Percentiles rank a stretch among this genome's conserved stretches.
These are phyloP conservation scores for Alternaria brassicicola DNA, from an alignment of 2,329 filamentous ascomycete species.

Conservation along the genomic window DNA sequence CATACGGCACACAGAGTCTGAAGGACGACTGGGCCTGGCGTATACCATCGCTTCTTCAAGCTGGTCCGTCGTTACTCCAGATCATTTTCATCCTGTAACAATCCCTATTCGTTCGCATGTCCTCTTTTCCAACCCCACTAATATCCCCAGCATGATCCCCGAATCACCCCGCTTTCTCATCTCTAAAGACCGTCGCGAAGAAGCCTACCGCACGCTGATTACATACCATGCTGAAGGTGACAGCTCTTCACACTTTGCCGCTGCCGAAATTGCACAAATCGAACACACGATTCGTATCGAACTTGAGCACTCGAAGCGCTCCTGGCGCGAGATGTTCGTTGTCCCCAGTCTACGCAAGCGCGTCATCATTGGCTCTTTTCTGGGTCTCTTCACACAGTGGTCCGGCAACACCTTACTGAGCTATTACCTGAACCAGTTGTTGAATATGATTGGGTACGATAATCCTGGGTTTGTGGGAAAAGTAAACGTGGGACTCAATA, in stretches of 20 bases:
- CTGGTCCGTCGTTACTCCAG: slow-evolving; percentile 66
- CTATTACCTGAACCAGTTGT: slow-evolving; percentile 68
- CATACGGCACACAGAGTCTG: slow-evolving; percentile 66
- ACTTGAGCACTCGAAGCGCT: slow-evolving; percentile 56
- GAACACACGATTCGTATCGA: slow-evolving; percentile 66
- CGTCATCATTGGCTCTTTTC: slow-evolving; percentile 64
- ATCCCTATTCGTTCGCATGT: background rate
- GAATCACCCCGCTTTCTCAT: slow-evolving; percentile 71
- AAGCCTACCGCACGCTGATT: slow-evolving; percentile 65
- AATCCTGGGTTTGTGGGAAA: slow-evolving; percentile 45
- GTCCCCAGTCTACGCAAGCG: slow-evolving; percentile 69
- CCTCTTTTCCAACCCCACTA: background rate
- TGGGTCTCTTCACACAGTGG: slow-evolving; percentile 71
- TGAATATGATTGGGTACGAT: slow-evolving; percentile 64
- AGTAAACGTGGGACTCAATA: slow-evolving; percentile 62
- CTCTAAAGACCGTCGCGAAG: slow-evolving; percentile 65
- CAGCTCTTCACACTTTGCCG: slow-evolving; percentile 63
- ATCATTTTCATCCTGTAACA: slow-evolving; percentile 64
- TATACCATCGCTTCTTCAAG: slow-evolving; percentile 68
- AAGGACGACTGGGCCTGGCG: slow-evolving; percentile 70
- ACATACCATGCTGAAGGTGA: slow-evolving; percentile 69
- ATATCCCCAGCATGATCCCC: slow-evolving; percentile 52
- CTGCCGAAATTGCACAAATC: slow-evolving; percentile 71
- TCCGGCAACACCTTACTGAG: slow-evolving; percentile 66
- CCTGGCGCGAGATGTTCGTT: slow-evolving; percentile 65